Conservation (phyloP, 1,284 basidiomycete genomes). For the Athelia sp. region DNA sequence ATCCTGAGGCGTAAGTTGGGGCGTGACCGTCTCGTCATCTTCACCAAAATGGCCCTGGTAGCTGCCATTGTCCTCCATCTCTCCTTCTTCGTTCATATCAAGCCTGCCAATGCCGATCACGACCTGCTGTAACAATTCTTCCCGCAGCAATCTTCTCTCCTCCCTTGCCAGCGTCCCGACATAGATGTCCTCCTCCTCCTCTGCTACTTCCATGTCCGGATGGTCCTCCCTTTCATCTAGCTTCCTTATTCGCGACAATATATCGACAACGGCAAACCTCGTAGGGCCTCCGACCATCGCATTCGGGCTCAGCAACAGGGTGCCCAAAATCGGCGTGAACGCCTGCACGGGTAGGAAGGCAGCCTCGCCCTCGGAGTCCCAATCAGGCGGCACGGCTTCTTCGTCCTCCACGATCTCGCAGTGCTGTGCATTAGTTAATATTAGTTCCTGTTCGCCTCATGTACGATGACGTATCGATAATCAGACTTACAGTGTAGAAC, state of each 20-base stretch:
- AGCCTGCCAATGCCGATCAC: conserved; percentile 85
- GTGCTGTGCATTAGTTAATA: conserved; percentile 40
- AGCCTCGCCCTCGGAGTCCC: neutral
- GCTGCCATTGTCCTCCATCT: conserved; percentile 14
- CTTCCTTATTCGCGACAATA: conserved; percentile 62
- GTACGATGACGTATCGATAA: too few relatives aligned
- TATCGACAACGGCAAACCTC: conserved; percentile 73
- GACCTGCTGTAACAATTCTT: conserved; percentile 79
- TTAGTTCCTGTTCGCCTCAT: too few relatives aligned
- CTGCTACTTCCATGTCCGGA: conserved; percentile 22
- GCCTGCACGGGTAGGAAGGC: conserved; percentile 63
- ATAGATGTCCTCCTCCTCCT: conserved; percentile 22
- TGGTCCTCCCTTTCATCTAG: conserved; percentile 37
- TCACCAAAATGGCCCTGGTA: conserved; percentile 14
- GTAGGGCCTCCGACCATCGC: conserved; percentile 69
- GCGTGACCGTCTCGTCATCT: neutral
- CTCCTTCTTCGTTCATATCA: conserved; percentile 43
- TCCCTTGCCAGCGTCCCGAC: conserved; percentile 46
- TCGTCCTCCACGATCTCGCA: conserved; percentile 58
- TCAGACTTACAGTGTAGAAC: conserved; percentile 75
- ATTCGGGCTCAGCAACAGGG: conserved; percentile 81
- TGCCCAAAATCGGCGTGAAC: conserved; percentile 90
- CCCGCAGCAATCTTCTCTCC: conserved; percentile 65
- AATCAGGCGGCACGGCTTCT: conserved; percentile 12
- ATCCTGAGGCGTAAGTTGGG: neutral